These are phyloP conservation scores for Globisporangium yorkense DNA, from an alignment of 352 stramenopile genomes.

Conservation along the genomic window DNA sequence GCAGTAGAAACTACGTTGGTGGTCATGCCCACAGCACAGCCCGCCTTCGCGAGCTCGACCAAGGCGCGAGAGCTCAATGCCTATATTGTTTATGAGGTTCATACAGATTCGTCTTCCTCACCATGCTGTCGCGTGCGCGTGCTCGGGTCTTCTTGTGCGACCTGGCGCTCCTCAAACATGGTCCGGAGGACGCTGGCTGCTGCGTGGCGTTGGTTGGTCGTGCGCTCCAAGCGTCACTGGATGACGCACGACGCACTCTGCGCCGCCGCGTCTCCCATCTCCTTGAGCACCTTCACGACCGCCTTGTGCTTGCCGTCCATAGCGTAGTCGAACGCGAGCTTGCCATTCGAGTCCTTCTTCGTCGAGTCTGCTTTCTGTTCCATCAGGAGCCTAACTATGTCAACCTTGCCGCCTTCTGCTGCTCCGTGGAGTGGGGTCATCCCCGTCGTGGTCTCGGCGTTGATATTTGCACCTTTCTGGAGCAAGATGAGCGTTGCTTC, in stretches of 20 bases:
- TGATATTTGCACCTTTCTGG: slow-evolving; percentile 83
- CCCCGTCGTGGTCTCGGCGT: slow-evolving; percentile 86
- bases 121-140: not conserved
- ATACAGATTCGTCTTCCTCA: slow-evolving; percentile 12
- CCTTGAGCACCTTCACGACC: slow-evolving; percentile 89
- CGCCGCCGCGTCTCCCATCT: slow-evolving; percentile 87
- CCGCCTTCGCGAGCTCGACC: not conserved
- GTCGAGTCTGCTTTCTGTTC: slow-evolving; percentile 84
- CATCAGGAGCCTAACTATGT: slow-evolving; percentile 90
- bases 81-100: slow-evolving; percentile 33
- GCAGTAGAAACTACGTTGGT: too few species aligned
- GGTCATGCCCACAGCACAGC: not conserved
- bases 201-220: not conserved
- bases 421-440: slow-evolving; percentile 88
- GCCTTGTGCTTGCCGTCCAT: slow-evolving; percentile 91
- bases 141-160: slow-evolving; percentile 4
- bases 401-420: slow-evolving; percentile 87
- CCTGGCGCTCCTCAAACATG: not conserved
- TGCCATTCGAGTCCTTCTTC: slow-evolving; percentile 88
- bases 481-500: slow-evolving; percentile 82
- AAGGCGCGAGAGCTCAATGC: slow-evolving; percentile 3
- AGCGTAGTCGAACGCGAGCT: slow-evolving; percentile 90
- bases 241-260: slow-evolving; percentile 83
- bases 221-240: slow-evolving; percentile 34
- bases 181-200: slow-evolving; percentile 1